These are phyloP conservation scores for Nicotiana tabacum DNA, from an alignment of 257 asterid species.

Conservation along the genomic window DNA sequence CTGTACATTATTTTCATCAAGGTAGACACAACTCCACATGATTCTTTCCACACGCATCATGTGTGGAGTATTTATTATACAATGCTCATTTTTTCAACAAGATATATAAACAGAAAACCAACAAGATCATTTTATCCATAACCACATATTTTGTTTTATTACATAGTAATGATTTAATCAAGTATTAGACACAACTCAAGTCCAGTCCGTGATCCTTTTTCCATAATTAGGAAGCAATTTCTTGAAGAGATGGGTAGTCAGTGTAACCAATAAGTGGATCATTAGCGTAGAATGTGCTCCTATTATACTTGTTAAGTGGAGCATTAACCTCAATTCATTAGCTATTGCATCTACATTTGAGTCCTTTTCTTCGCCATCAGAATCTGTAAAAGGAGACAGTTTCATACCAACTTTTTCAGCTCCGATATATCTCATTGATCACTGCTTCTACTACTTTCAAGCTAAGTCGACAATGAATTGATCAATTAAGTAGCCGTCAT, in stretches of 20 bases:
- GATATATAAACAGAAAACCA: neutral
- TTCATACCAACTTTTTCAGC: constrained; percentile 71
- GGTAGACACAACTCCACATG: neutral
- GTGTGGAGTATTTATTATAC: neutral
- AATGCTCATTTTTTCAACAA: neutral
- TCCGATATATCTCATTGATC: constrained; percentile 46
- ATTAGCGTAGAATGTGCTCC: constrained; percentile 51
- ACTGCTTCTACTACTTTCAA: constrained; percentile 58
- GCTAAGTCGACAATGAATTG: constrained; percentile 67
- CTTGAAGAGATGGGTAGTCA: constrained; percentile 59
- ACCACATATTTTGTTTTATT: neutral
- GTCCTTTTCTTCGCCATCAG: constrained; percentile 28
- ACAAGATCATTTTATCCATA: neutral
- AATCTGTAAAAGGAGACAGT: constrained; percentile 84
- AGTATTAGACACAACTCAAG: neutral
- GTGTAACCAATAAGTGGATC: constrained; percentile 78
- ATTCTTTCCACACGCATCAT: neutral
- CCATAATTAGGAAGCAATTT: neutral
- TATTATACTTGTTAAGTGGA: constrained; percentile 40
- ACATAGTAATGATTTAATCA: neutral
- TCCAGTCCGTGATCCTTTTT: neutral
- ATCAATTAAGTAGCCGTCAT: constrained; percentile 79
- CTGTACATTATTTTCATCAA: neutral
- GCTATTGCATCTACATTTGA: constrained; percentile 57
- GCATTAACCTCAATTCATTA: constrained; percentile 32